Conservation (phyloP, 192 early-diverging fungal genomes). For the Coemansia guatemalensis region DNA sequence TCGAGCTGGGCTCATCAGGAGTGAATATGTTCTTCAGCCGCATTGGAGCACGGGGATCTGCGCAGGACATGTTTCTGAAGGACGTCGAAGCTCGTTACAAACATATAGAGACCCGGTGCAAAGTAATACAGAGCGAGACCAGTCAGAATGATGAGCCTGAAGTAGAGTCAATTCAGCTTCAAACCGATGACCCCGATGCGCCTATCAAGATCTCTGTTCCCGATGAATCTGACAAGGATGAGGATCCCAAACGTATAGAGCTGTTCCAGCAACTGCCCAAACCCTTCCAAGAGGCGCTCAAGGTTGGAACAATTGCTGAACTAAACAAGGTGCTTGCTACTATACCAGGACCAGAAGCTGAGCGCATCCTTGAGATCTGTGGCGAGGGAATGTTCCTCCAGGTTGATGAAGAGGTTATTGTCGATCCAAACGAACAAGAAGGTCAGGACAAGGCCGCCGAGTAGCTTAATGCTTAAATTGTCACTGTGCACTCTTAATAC, state of each 20-base stretch:
- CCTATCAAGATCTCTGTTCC: constrained; percentile 71
- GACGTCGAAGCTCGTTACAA: constrained; percentile 86
- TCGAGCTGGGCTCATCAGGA: constrained; percentile 79
- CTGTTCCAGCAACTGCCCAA: constrained; percentile 71
- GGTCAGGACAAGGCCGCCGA: neutral
- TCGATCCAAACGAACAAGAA: constrained; percentile 41
- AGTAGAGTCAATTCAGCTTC: constrained; percentile 71
- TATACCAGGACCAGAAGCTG: constrained; percentile 68
- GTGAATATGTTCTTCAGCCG: constrained; percentile 81
- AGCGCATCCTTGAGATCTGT: constrained; percentile 73
- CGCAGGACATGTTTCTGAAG: constrained; percentile 76
- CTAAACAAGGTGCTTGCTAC: constrained; percentile 80
- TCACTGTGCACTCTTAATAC: neutral
- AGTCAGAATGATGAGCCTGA: constrained; percentile 38
- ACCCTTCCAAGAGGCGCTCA: constrained; percentile 72
- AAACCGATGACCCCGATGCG: constrained; percentile 68
- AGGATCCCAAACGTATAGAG: constrained; percentile 61
- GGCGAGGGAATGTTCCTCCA: constrained; percentile 69
- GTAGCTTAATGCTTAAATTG: neutral
- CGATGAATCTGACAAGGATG: constrained; percentile 46
- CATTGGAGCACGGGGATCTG: constrained; percentile 55
- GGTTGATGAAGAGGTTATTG: constrained; percentile 46
- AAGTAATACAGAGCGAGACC: constrained; percentile 61
- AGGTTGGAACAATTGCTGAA: constrained; percentile 73
- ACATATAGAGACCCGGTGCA: constrained; percentile 76